A percentile compares a stretch with the other conserved stretches of the same genome.
phyloP scores from a whole-genome alignment of 2,329 filamentous ascomycete genomes.

The Colletotrichum spinosum region DNA sequence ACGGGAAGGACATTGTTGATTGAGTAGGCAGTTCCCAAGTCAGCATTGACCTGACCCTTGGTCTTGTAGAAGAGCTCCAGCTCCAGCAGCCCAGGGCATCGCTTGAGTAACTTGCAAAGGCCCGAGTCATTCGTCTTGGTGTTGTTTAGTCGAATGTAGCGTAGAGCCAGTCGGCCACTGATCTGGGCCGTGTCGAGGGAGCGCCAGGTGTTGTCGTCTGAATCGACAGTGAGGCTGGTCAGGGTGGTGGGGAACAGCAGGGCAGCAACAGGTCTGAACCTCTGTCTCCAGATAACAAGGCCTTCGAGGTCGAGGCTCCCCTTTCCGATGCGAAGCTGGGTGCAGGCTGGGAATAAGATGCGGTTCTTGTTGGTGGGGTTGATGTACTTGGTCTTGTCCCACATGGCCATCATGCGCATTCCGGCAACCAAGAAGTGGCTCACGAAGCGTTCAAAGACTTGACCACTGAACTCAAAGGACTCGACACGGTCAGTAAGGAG shows the following conservation, averaged over 20 bases:
- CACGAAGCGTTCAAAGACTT: no score
- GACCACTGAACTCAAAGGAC: no score
- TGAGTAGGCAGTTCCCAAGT: not conserved
- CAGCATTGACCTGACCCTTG: not conserved
- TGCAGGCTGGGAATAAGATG: no score
- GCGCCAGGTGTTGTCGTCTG: slow-evolving; percentile 4
- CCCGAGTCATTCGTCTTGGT: not conserved
- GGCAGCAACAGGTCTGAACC: not conserved
- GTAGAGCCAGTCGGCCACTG: slow-evolving; percentile 1
- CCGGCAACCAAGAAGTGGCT: no score
- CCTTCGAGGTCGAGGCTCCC: no score
- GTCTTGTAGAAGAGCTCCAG: not conserved
- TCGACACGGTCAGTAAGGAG: no score
- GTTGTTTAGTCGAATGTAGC: not conserved
- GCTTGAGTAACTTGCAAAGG: slow-evolving; percentile 20
- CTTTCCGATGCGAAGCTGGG: no score
- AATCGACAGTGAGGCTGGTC: not conserved
- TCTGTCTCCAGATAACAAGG: no score
- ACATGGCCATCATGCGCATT: no score
- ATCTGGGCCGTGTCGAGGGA: not conserved
- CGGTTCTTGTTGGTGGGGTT: no score
- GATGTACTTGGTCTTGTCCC: no score
- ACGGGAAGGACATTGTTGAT: slow-evolving; percentile 24
- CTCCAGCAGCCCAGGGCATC: slow-evolving; percentile 17
- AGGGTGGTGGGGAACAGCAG: slow-evolving; percentile 6